phyloP scores from a whole-genome alignment of 2,329 filamentous ascomycete species.

The Lecanicillium sp. region DNA sequence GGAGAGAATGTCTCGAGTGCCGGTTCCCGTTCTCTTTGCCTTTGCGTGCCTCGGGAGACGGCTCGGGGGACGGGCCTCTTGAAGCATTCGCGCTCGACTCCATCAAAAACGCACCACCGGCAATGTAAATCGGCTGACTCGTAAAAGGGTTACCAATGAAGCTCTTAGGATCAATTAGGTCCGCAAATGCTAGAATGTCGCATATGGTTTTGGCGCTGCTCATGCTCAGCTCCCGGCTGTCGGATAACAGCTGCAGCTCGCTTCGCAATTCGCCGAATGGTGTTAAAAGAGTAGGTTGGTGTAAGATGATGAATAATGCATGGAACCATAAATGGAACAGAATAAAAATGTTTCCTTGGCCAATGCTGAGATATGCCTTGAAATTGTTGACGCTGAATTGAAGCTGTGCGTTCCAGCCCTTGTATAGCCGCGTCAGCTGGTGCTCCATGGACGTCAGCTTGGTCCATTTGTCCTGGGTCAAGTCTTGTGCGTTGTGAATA shows the following conservation, averaged over 20 bases:
- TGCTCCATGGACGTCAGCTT: constrained; percentile 70
- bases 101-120: constrained; percentile 80
- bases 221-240: constrained; percentile 76
- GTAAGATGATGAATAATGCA: constrained; percentile 73
- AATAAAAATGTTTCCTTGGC: constrained; percentile 81
- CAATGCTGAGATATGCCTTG: constrained; percentile 70
- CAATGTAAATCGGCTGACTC: constrained; percentile 85
- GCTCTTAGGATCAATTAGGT: constrained; percentile 76
- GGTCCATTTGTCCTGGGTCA: constrained; percentile 66
- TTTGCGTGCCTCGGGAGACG: constrained; percentile 27
- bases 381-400: constrained; percentile 85
- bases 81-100: constrained; percentile 68
- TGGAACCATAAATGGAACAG: constrained; percentile 86
- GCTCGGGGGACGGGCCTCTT: constrained; percentile 46
- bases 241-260: constrained; percentile 65
- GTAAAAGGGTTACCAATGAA: constrained; percentile 85
- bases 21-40: constrained; percentile 18
- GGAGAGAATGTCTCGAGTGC: constrained; percentile 59
- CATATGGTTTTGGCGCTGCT: constrained; percentile 87
- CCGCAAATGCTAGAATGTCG: constrained; percentile 79
- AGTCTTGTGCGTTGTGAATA: constrained; percentile 63
- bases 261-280: constrained; percentile 54
- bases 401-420: constrained; percentile 63
- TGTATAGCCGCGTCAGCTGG: constrained; percentile 64
- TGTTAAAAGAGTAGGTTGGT: constrained; percentile 74